Evolutionary conservation across 169 alveolate species (phyloP), one percentile per base, ranked within the genome.

Genomic region (Plasmodium sp.): DNA sequence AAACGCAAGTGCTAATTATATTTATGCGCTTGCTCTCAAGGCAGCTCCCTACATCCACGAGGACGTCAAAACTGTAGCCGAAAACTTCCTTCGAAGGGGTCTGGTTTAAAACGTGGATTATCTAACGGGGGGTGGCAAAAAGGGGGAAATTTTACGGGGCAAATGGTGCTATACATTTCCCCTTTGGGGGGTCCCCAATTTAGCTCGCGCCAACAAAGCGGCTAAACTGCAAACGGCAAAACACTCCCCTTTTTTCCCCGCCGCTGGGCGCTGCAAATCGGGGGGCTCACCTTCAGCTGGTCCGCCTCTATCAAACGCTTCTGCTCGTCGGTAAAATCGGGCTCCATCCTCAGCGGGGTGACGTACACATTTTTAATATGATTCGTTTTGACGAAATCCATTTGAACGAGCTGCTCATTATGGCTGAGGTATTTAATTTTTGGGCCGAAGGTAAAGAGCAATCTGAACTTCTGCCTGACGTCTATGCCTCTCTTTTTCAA

Each of bases 311-410:
- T 67, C 62, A 90, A 81, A 14, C 85, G 96, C 45, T 93, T 93
- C 51, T 96, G 96, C 56, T 95, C 97, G 74, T 81, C 86, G 0
- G 97, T 82, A 93, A 96, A 96, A 51, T 95, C 97, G 5, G 98
- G 98, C 56, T 94, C 97, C 81, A 96, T 84, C 45, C 98, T 51
- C 9, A 96, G 51, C 22, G 98, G 98, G 18, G 97, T 95, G 2
- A 97, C 95, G 41, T 95, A 93, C 9, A 95, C 58, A 86, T 96
- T 96, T 43, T 96, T 88, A 9, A 92, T 92, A 6, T 67, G 92
- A 58, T 79, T 92, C 27, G 92, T 81, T 72, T 92, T 92, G 18
- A 92, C 92, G 36, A 92, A 81, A 48, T 92, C 95, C 81, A 92
- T 81, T 51, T 27, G 75, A 81, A 92, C 72, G 9, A 92, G 62